Evolutionary conservation across 2,329 filamentous ascomycete genomes (phyloP), one percentile per base, ranked within the genome.

Genomic region (Exophiala sideris): DNA sequence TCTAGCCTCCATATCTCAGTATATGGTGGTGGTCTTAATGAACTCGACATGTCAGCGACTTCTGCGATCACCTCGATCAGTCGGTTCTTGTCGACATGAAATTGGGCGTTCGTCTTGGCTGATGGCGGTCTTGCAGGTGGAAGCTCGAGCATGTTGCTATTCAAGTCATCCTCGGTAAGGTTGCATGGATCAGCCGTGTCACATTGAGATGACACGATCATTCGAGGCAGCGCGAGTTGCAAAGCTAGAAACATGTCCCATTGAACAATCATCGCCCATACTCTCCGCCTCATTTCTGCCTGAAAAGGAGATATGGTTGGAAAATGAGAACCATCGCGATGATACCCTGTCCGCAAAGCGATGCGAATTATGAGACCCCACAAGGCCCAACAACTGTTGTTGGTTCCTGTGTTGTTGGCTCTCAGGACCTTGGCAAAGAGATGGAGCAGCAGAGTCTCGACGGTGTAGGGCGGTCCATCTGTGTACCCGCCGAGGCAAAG

Each of bases 151-250:
- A 72, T 74, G 42, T 76, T 66, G 60, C 80, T 74, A 55, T 74
- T 70, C 57, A 86, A 83, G 61, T 87, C 83, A 2, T 79, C 74
- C 64, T 87, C 84, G 21, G 76, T 67, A 11, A 86, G 64, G 64
- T 87, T 86, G 11, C 75, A 72, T 5, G 83, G 83, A n/a, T 78
- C 65, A 5, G 70, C 65, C 0, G 81, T 83, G 62, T 87, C 84
- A 34, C 75, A 79, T 45, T 85, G 79, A 56, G 83, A 80, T 35
- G 76, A 74, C 54, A 80, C 74, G 41, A 85, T 74, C 71, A 84
- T 81, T 54, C 78, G 77, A 7, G 85, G 85, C 12, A 87, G 69
- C 1, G 84, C 85, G 57, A 86, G 75, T 62, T 87, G 82, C 61
- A 85, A 85, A 1, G 81, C 77, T 1, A 82, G 75, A 6, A 87